A percentile compares a stretch with the other conserved stretches of the same genome.
phyloP scores from a whole-genome alignment of 768 basidiomycete species.

The Filobasidium wieringae region DNA sequence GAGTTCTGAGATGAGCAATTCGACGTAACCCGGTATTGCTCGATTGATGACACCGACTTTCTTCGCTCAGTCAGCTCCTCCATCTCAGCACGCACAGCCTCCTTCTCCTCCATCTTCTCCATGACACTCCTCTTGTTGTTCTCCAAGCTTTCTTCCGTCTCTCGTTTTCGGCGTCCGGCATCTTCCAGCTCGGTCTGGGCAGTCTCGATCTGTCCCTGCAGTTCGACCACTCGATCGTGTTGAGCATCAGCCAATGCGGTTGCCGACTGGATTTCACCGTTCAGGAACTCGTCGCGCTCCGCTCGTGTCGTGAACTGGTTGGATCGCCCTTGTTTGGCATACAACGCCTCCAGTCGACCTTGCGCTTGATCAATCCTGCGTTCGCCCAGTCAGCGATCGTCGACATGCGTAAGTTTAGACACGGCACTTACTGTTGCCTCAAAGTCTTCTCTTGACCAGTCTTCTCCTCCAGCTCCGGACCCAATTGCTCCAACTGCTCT shows the following conservation, averaged over 20 bases:
- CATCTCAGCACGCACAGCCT: slow-evolving; percentile 54
- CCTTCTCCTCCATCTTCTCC: slow-evolving; percentile 44
- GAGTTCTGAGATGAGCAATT: background rate
- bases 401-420: background rate
- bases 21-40: background rate
- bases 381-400: background rate
- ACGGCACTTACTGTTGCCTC: slow-evolving; percentile 44
- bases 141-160: slow-evolving; percentile 49
- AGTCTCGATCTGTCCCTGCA: slow-evolving; percentile 34
- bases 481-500: slow-evolving; percentile 49
- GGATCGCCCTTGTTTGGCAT: slow-evolving; percentile 79
- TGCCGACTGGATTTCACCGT: slow-evolving; percentile 64
- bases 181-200: slow-evolving; percentile 41
- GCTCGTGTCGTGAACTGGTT: slow-evolving; percentile 69
- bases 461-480: slow-evolving; percentile 58
- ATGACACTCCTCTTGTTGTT: slow-evolving; percentile 50
- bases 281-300: slow-evolving; percentile 72
- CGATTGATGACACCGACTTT: slow-evolving; percentile 51
- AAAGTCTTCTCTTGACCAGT: slow-evolving; percentile 41
- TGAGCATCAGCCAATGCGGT: slow-evolving; percentile 50
- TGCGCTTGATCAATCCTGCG: slow-evolving; percentile 58
- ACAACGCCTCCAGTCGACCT: slow-evolving; percentile 60
- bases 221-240: slow-evolving; percentile 47
- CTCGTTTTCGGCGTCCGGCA: slow-evolving; percentile 44
- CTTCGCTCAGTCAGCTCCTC: slow-evolving; percentile 61